Conservation (phyloP, 2,329 filamentous ascomycete species). For the Aspergillus brasiliensis region DNA sequence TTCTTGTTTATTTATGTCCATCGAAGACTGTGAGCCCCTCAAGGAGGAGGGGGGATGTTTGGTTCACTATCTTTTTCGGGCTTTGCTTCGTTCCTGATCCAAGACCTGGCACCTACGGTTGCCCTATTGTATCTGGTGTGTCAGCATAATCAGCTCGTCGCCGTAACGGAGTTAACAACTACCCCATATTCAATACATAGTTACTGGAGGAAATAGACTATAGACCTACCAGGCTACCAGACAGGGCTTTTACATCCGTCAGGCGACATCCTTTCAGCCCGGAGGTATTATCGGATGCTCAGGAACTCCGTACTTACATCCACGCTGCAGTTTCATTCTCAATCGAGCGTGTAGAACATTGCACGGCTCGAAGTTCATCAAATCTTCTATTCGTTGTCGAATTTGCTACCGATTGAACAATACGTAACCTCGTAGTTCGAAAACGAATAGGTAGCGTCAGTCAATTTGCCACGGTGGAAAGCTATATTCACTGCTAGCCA, state of each 20-base stretch:
- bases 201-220: background rate
- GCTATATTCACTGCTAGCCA: background rate
- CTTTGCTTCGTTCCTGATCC: background rate
- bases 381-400: background rate
- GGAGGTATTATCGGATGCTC: background rate
- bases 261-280: background rate
- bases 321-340: background rate
- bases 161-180: background rate
- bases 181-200: background rate
- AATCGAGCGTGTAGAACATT: background rate
- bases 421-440: background rate
- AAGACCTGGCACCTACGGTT: background rate
- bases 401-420: background rate
- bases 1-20: conserved; percentile 2
- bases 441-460: background rate
- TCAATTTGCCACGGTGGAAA: background rate
- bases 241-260: background rate
- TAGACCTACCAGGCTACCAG: background rate
- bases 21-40: background rate
- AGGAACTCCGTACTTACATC: background rate
- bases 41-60: background rate
- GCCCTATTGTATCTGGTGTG: background rate
- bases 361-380: background rate
- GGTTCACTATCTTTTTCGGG: background rate
- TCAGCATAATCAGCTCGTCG: background rate